Evolutionary conservation across 129 eudicot genomes (phyloP), one percentile per base, ranked within the genome.

Genomic region (Tagetes patula): DNA sequence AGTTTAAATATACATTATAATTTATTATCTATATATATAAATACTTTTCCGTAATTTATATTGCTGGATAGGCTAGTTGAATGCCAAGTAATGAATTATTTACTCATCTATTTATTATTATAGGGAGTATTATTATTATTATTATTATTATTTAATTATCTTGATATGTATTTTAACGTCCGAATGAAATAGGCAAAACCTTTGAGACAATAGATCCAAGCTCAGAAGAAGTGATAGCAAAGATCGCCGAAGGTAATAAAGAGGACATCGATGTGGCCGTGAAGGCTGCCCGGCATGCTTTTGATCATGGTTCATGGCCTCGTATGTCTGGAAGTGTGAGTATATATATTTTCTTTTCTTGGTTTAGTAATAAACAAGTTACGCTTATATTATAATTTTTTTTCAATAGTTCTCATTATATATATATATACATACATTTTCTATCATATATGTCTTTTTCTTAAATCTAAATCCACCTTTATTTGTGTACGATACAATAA

Each of bases 251-350:
- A 74, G 96, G 96, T 1, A 85, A 70, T 61, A 84, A 82, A 42
- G 90, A 88, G 48, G 97, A 91, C 31, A 78, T 91, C 12, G 96
- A 91, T 55, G 82, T 86, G 66, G 97, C 97, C 0, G 96, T 88
- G 43, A 86, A 77, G 77, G 96, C 92, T 30, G 97, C 97, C 12
- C 85, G 97, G 20, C 54, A 78, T 39, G 97, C 97, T 5, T 91
- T 91, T 53, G 97, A 91, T 77, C 74, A 87, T 45, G 97, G 97
- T 38, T 82, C 89, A 6, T 91, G 97, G 97, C 89, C 97, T 47
- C 95, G 97, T 9, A 50, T 85, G 69, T 80, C 97, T 6, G 91
- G 89, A n/a, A 73, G 63, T 47, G 91, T 88, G 78, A 74, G 67
- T 43, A 8, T 33, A 20, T 20, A 20, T 20, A 20, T 20, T 20